Conservation (phyloP, 305 asterid species). For the Fraxinus albicans region DNA sequence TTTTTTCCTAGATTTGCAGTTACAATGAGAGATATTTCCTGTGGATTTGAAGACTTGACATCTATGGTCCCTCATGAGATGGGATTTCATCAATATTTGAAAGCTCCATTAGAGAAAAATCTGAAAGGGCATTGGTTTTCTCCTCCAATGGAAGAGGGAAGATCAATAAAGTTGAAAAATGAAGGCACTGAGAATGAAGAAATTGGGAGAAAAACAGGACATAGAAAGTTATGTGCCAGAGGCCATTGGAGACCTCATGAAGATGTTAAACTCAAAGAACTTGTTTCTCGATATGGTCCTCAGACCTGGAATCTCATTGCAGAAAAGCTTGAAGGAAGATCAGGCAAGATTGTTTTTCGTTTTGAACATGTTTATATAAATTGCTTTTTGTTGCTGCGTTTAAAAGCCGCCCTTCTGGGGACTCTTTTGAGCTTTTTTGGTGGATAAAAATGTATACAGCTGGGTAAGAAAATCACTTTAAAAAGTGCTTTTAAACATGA, state of each 20-base stretch:
- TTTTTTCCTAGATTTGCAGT: not conserved
- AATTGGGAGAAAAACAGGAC: not conserved
- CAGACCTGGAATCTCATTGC: slow-evolving; percentile 48
- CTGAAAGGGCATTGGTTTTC: not conserved
- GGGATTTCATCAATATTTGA: slow-evolving; percentile 1
- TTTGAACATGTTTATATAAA: no score
- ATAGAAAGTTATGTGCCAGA: slow-evolving; percentile 25
- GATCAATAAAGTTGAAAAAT: not conserved
- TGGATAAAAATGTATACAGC: not conserved
- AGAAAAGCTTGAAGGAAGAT: slow-evolving; percentile 39
- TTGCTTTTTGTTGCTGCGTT: not conserved
- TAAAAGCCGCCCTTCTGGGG: not conserved
- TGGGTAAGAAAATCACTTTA: no score
- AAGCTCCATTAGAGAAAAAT: slow-evolving; percentile 7
- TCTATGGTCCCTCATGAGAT: not conserved
- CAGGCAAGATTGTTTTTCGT: slow-evolving; percentile 23
- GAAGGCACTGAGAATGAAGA: not conserved
- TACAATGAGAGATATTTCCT: not conserved
- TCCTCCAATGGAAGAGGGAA: not conserved
- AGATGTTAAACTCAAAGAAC: slow-evolving; percentile 38
- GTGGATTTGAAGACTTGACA: not conserved
- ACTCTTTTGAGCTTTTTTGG: not conserved
- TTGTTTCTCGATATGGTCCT: slow-evolving; percentile 37
- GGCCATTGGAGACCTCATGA: slow-evolving; percentile 48
- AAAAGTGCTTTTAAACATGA: not conserved